phyloP scores from a whole-genome alignment of 2,329 filamentous ascomycete genomes.

The Fusarium oligoseptatum region DNA sequence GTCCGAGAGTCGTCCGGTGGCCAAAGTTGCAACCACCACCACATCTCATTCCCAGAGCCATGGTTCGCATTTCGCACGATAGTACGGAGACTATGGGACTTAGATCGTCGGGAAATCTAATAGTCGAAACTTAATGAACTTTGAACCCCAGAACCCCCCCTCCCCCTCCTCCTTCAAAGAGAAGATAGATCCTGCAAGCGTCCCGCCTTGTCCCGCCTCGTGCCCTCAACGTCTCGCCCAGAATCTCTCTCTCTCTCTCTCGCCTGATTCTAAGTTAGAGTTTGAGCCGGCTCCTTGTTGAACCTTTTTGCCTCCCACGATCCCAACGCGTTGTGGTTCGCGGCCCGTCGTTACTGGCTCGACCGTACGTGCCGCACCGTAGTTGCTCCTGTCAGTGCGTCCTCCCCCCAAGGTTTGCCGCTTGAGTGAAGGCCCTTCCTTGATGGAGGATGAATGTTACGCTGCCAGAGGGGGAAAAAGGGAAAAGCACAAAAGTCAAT shows the following conservation, averaged over 20 bases:
- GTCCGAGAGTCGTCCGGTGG: not conserved
- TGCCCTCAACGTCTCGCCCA: constrained; percentile 8
- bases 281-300: constrained; percentile 27
- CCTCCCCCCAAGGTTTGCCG: constrained; percentile 24
- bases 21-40: constrained; percentile 1
- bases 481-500: constrained; percentile 18
- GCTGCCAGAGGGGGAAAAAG: constrained; percentile 3
- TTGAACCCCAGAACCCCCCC: constrained; percentile 10
- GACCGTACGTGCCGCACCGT: not conserved
- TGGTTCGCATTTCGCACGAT: not conserved
- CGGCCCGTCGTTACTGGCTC: constrained; percentile 12
- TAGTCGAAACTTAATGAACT: constrained; percentile 30
- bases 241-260: not conserved
- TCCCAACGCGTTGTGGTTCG: not conserved
- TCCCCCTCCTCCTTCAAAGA: not conserved
- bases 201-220: constrained; percentile 3
- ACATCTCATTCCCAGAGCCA: not conserved
- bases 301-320: constrained; percentile 34
- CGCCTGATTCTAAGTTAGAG: constrained; percentile 20
- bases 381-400: constrained; percentile 11
- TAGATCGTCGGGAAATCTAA: constrained; percentile 29
- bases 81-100: not conserved
- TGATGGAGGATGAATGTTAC: constrained; percentile 13
- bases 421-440: constrained; percentile 15
- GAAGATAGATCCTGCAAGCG: constrained; percentile 38